Conservation (phyloP, 306 rosid species). For the Malus asiatica region DNA sequence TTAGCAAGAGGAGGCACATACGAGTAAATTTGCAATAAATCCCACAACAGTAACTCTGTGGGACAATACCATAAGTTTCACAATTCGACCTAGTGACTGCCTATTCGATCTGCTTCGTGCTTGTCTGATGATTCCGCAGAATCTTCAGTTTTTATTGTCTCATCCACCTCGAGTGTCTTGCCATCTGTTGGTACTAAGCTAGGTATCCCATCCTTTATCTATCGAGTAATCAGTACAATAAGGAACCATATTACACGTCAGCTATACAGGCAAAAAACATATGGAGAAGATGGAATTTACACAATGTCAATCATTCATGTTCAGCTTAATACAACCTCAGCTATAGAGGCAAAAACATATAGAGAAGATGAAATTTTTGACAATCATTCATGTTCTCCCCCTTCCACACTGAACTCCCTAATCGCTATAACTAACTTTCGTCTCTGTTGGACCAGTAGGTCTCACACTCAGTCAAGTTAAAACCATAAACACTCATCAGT, state of each 20-base stretch:
- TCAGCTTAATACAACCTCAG: neutral
- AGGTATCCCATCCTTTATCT: slow-evolving; percentile 78
- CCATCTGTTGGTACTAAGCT: slow-evolving; percentile 81
- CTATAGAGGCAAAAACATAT: neutral
- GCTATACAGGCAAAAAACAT: neutral
- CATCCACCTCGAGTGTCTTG: slow-evolving; percentile 53
- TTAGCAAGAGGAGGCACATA: neutral
- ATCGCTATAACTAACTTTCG: no score
- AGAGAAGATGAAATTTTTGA: no score
- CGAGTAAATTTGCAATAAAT: neutral
- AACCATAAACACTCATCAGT: no score
- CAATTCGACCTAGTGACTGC: slow-evolving; percentile 12
- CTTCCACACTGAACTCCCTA: no score
- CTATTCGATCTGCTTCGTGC: slow-evolving; percentile 17
- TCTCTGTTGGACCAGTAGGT: no score
- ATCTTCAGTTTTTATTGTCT: slow-evolving; percentile 27
- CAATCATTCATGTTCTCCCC: neutral
- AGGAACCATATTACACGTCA: slow-evolving; percentile 9
- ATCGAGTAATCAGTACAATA: slow-evolving; percentile 1
- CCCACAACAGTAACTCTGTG: neutral
- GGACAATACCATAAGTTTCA: neutral
- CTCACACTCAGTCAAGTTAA: no score
- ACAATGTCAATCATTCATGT: neutral
- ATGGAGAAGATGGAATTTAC: no score
- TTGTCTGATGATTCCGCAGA: slow-evolving; percentile 17